Evolutionary conservation across 495 filamentous ascomycete species (phyloP).

Genomic region (Annulohypoxylon maeteangense): DNA sequence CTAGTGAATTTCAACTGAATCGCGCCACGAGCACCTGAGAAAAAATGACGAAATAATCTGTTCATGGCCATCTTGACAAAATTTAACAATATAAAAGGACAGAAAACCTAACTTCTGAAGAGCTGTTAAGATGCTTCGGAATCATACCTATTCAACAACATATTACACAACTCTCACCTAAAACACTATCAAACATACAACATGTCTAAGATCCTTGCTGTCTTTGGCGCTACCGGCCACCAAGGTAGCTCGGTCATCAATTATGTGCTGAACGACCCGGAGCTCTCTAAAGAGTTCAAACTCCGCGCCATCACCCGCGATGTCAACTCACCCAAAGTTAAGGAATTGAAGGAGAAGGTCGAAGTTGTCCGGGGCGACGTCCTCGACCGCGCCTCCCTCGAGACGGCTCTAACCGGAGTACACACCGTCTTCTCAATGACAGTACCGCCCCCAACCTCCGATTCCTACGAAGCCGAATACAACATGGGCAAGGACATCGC

Average conservation of each 20-base stretch:
- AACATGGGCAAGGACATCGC: slow-evolving; percentile 57
- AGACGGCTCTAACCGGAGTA: slow-evolving; percentile 54
- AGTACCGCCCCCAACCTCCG: slow-evolving; percentile 44
- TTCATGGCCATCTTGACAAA: background rate
- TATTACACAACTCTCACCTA: background rate
- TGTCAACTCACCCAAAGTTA: slow-evolving; percentile 55
- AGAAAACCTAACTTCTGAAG: too few relatives aligned
- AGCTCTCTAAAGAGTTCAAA: slow-evolving; percentile 59
- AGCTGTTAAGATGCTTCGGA: background rate
- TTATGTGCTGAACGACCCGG: slow-evolving; percentile 60
- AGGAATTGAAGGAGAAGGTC: slow-evolving; percentile 51
- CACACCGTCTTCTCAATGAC: slow-evolving; percentile 65
- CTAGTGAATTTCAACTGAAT: background rate
- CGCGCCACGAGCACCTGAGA: background rate
- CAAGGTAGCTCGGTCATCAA: slow-evolving; percentile 70
- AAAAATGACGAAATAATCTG: background rate
- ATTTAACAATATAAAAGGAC: background rate
- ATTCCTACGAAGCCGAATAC: slow-evolving; percentile 52
- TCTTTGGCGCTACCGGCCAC: slow-evolving; percentile 72
- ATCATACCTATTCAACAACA: background rate
- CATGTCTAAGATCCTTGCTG: slow-evolving; percentile 63
- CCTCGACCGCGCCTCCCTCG: slow-evolving; percentile 51
- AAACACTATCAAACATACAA: background rate
- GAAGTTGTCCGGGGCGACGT: slow-evolving; percentile 57
- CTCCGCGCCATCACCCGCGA: slow-evolving; percentile 69